Percentiles rank a stretch among this genome's conserved stretches.
Conservation (phyloP, 164 flowering plant species). For the Warburgia ugandensis region DNA sequence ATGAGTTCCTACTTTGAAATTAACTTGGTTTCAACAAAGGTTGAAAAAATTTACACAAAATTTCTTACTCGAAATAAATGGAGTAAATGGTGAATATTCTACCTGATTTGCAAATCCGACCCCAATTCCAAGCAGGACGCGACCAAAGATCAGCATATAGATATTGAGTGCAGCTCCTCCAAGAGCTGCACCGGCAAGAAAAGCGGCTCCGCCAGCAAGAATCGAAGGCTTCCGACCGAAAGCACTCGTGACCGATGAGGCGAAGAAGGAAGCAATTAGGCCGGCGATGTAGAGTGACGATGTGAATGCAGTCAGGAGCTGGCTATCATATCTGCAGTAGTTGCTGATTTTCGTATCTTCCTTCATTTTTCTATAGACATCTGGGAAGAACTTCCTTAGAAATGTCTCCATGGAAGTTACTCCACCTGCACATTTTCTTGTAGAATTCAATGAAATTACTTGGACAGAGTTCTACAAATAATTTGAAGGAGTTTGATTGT, state of each 20-base stretch:
- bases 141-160: constrained; percentile 53
- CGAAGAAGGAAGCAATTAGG: constrained; percentile 39
- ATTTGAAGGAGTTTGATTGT: not conserved
- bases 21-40: too few relatives aligned
- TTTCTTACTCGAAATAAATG: too few relatives aligned
- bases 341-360: constrained; percentile 38
- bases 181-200: constrained; percentile 49
- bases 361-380: constrained; percentile 39
- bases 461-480: not conserved
- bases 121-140: constrained; percentile 63
- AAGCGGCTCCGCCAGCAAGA: constrained; percentile 42
- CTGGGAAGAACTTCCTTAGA: constrained; percentile 56
- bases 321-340: constrained; percentile 64
- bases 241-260: constrained; percentile 35
- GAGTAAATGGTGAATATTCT: too few relatives aligned
- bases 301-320: constrained; percentile 52
- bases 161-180: constrained; percentile 47
- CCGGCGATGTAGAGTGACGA: constrained; percentile 66
- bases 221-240: constrained; percentile 57
- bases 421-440: constrained; percentile 41
- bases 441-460: not conserved
- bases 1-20: too few relatives aligned
- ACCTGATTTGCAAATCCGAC: constrained; percentile 83
- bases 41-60: too few relatives aligned
- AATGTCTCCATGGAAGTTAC: constrained; percentile 76